phyloP scores from a whole-genome alignment of 2,329 filamentous ascomycete species.

The Diplodia scrobiculata region DNA sequence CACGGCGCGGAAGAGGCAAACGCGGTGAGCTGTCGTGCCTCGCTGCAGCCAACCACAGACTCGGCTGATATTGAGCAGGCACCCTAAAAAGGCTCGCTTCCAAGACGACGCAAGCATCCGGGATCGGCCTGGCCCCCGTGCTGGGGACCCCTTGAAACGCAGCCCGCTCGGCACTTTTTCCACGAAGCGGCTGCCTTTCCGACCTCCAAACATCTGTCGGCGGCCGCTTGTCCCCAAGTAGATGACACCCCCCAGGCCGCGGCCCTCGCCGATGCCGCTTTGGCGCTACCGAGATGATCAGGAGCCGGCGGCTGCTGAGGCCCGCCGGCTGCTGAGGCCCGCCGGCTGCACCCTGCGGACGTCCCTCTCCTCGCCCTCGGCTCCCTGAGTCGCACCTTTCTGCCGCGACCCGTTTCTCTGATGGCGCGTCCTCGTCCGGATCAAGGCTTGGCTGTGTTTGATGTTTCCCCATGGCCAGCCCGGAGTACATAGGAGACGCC shows the following conservation, averaged over 20 bases:
- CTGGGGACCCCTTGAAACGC: slow-evolving; percentile 24
- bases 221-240: slow-evolving; percentile 20
- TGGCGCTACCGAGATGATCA: slow-evolving; percentile 5
- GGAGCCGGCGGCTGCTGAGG: slow-evolving; percentile 10
- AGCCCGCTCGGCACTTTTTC: slow-evolving; percentile 7
- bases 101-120: slow-evolving; percentile 19
- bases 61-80: neutral
- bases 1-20: too few species aligned
- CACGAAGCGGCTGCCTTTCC: slow-evolving; percentile 3
- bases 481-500: slow-evolving; percentile 9
- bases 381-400: slow-evolving; percentile 5
- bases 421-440: slow-evolving; percentile 14
- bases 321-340: slow-evolving; percentile 13
- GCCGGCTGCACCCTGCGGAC: slow-evolving; percentile 1
- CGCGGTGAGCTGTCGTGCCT: neutral
- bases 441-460: slow-evolving; percentile 16
- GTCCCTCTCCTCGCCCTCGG: neutral
- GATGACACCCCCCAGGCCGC: slow-evolving; percentile 3
- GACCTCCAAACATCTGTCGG: slow-evolving; percentile 6
- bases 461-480: slow-evolving; percentile 8
- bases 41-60: neutral
- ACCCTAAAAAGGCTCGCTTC: too few species aligned
- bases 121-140: slow-evolving; percentile 17
- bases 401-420: neutral
- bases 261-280: neutral